Evolutionary conservation across 208 protist species (phyloP), one percentile per base, ranked within the genome.

Genomic region (Trypanosomatidae sp.): DNA sequence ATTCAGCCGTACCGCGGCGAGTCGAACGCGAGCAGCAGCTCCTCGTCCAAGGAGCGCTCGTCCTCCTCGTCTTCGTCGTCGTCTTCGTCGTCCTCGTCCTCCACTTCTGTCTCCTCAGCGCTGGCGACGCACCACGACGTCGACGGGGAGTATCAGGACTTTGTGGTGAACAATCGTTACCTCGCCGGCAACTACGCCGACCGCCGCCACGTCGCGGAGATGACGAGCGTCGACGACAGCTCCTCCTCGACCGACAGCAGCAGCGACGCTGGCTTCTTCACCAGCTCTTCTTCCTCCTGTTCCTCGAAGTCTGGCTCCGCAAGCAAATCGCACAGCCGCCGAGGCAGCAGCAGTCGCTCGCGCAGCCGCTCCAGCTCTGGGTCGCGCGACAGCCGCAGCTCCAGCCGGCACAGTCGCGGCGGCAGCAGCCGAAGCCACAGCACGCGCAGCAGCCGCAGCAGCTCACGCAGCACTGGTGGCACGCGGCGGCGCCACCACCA

Each of bases 1-100:
- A 81, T 94, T 15, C 83, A 90, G 73, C 90, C 90, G 8, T 94
- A 88, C 71, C 73, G 80, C 1, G 90, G 90, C 36, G 87, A 94
- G 68, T 81, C 79, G 17, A 77, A 73, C 52, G 69, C 72, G 43
- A 78, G 62, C 66, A 74, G 66, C 69, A 76, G 44, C 39, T 81
- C 76, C 13, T 76, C 65, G 30, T 80, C 71, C 47, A 69, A 70
- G 60, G 44, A 70, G 47, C 69, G 71, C 28, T 77, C 73, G 41
- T 76, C 79, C 10, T 74, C 75, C 4, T 84, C 62, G 3, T 55
- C 33, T 15, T 64, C 59, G 56, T 65, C 50, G 36, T 69, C 49
- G 1, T 67, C 70, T 28, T 74, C 69, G 4, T 75, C 71, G 13
- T 74, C 64, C 17, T n/a, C n/a, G n/a, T n/a, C n/a, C n/a, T n/a